Evolutionary conservation across 1,139 yeast species (phyloP).

Genomic region (Zygosaccharomyces pseudobailii): DNA sequence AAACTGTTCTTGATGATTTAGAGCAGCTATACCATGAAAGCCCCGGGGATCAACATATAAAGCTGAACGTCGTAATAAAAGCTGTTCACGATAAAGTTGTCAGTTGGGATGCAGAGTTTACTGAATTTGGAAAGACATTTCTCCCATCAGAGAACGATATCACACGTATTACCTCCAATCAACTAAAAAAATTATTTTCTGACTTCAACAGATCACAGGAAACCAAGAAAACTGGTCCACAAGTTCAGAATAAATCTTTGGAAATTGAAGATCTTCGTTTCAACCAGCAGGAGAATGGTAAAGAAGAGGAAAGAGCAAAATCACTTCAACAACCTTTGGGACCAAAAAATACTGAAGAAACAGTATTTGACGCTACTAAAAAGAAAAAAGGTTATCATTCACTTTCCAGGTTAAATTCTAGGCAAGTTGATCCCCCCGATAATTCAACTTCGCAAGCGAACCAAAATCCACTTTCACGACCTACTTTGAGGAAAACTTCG

Average conservation of each 20-base stretch:
- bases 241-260: constrained; percentile 6
- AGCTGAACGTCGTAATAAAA: constrained; percentile 64
- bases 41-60: constrained; percentile 60
- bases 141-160: constrained; percentile 94
- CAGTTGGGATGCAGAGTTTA: constrained; percentile 81
- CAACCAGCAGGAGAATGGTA: background rate
- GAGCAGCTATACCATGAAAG: constrained; percentile 52
- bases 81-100: constrained; percentile 78
- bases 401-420: background rate
- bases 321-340: background rate
- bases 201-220: constrained; percentile 38
- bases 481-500: constrained; percentile 4
- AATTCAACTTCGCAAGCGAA: background rate
- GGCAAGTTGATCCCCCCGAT: background rate
- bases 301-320: constrained; percentile 1
- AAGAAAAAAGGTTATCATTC: background rate
- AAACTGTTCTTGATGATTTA: constrained; percentile 43
- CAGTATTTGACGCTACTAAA: background rate
- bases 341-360: background rate
- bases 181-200: constrained; percentile 67
- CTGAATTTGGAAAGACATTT: constrained; percentile 71
- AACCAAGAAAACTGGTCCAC: constrained; percentile 17
- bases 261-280: constrained; percentile 1
- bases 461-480: background rate
- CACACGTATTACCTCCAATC: constrained; percentile 84